Conservation (phyloP, 768 basidiomycete genomes). For the Collybia nuda region DNA sequence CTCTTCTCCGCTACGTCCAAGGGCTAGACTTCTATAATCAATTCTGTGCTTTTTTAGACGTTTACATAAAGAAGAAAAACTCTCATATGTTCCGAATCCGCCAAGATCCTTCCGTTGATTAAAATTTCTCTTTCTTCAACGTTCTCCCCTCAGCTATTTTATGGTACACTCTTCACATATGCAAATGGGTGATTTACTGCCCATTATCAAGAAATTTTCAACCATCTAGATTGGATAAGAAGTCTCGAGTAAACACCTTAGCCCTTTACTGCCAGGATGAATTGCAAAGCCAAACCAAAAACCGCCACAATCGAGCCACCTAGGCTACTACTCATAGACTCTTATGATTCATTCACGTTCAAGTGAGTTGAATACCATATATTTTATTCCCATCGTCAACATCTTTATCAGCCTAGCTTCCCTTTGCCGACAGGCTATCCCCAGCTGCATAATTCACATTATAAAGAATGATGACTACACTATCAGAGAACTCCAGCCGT, state of each 20-base stretch:
- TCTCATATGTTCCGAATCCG: background rate
- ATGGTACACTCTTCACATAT: background rate
- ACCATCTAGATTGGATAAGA: too few species aligned
- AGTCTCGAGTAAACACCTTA: too few species aligned
- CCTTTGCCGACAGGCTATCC: conserved; percentile 62
- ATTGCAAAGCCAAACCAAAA: background rate
- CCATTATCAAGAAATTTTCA: too few species aligned
- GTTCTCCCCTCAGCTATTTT: background rate
- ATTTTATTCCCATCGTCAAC: background rate
- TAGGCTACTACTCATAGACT: conserved; percentile 72
- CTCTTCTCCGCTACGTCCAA: too few species aligned
- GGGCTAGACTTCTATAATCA: too few species aligned
- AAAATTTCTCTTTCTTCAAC: background rate
- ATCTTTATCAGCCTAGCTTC: conserved; percentile 60
- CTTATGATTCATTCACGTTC: conserved; percentile 87
- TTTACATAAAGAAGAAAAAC: background rate
- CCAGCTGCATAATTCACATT: conserved; percentile 61
- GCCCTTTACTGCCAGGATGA: background rate
- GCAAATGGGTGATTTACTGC: background rate
- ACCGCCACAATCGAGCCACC: conserved; percentile 39
- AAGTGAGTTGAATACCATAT: conserved; percentile 51
- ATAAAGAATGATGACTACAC: conserved; percentile 70
- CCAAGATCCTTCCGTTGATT: conserved; percentile 2
- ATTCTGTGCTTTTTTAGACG: too few species aligned
- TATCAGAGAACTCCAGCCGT: conserved; percentile 46